A percentile compares a stretch with the other conserved stretches of the same genome.
These are phyloP conservation scores for Phylloporus sp. DNA, from an alignment of 768 basidiomycete species.

Conservation along the genomic window DNA sequence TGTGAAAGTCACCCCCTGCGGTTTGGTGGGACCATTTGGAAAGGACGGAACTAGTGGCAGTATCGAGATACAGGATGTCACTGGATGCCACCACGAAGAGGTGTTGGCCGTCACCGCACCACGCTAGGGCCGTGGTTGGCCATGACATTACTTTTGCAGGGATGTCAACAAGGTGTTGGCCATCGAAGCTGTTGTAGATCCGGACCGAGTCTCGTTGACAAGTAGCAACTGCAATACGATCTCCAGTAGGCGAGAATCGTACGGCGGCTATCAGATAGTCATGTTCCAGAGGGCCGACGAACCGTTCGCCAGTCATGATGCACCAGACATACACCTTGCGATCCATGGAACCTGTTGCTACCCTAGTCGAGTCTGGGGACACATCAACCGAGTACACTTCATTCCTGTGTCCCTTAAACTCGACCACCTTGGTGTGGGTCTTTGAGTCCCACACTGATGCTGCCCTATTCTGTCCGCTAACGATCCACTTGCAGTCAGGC, in stretches of 20 bases:
- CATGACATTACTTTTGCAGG: too few species aligned
- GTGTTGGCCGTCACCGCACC: conserved; percentile 17
- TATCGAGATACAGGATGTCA: too few species aligned
- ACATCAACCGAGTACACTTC: conserved; percentile 11
- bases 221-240: conserved; percentile 11
- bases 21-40: too few species aligned
- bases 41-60: too few species aligned
- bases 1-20: too few species aligned
- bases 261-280: conserved; percentile 6
- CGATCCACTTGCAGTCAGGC: conserved; percentile 17
- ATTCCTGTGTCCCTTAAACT: neutral
- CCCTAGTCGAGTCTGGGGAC: conserved; percentile 15
- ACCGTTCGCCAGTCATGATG: conserved; percentile 6
- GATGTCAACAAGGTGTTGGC: neutral
- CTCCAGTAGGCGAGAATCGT: conserved; percentile 15
- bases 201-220: conserved; percentile 2
- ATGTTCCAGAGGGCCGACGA: conserved; percentile 13
- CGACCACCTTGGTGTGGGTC: neutral
- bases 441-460: conserved; percentile 12
- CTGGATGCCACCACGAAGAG: too few species aligned
- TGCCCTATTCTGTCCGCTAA: conserved; percentile 11
- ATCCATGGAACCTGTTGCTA: conserved; percentile 11
- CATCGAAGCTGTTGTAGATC: conserved; percentile 12
- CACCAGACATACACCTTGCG: conserved; percentile 7
- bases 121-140: conserved; percentile 8